phyloP scores from a whole-genome alignment of 2,329 filamentous ascomycete genomes.

The Venturia asperata region DNA sequence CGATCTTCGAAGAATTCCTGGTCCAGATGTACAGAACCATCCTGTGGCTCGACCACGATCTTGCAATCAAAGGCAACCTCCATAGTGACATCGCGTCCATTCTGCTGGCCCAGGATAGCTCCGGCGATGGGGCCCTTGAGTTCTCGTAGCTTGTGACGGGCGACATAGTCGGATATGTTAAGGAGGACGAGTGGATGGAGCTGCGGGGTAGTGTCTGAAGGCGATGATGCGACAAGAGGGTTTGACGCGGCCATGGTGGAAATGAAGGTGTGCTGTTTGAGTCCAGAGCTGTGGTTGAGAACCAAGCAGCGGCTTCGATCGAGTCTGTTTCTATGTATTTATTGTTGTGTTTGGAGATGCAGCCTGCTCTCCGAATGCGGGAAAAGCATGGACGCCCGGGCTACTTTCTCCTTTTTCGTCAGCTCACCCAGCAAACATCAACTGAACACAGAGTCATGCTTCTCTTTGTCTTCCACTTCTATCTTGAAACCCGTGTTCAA shows the following conservation, averaged over 20 bases:
- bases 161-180: constrained; percentile 94
- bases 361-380: not conserved
- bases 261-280: not conserved
- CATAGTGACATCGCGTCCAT: constrained; percentile 81
- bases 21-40: constrained; percentile 58
- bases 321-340: not conserved
- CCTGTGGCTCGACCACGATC: constrained; percentile 35
- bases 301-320: not conserved
- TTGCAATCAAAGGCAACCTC: constrained; percentile 89
- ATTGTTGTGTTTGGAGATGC: not conserved
- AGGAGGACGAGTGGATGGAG: constrained; percentile 92
- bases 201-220: constrained; percentile 65
- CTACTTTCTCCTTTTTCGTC: not conserved
- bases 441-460: not conserved
- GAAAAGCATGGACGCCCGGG: too few relatives aligned
- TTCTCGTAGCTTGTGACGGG: constrained; percentile 73
- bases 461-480: not conserved
- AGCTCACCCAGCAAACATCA: not conserved
- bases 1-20: constrained; percentile 66
- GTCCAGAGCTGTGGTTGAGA: not conserved
- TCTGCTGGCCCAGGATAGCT: constrained; percentile 83
- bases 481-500: not conserved
- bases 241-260: not conserved
- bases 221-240: constrained; percentile 11
- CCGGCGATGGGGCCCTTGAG: constrained; percentile 73